Percentiles rank a stretch among this genome's conserved stretches.
These are phyloP conservation scores for Solanum chiquidenum DNA, from an alignment of 257 asterid species.

Conservation along the genomic window DNA sequence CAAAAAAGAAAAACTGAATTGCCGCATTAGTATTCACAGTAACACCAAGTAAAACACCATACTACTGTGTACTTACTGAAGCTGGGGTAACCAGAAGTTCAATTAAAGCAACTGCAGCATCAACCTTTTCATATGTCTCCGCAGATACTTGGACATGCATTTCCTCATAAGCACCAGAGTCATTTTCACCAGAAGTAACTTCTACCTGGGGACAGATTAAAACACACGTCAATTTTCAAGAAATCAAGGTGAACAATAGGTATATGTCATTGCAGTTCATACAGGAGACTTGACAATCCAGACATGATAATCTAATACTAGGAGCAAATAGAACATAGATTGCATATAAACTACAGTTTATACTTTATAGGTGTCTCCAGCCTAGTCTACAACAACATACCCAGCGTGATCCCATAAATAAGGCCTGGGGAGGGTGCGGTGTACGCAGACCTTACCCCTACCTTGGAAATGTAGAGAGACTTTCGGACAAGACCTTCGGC, in stretches of 20 bases:
- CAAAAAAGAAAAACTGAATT: not conserved
- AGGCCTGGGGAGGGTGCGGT: not conserved
- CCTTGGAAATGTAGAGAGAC: not conserved
- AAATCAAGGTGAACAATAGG: not conserved
- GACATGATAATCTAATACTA: not conserved
- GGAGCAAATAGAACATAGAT: not conserved
- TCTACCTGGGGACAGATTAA: conserved; percentile 39
- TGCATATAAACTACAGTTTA: not conserved
- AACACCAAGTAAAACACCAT: not conserved
- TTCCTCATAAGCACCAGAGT: conserved; percentile 39
- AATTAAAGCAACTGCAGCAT: conserved; percentile 80
- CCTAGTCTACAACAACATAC: not conserved
- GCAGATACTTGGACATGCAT: conserved; percentile 73
- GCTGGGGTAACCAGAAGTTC: conserved; percentile 71
- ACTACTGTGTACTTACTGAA: conserved; percentile 42
- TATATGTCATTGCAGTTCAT: not conserved
- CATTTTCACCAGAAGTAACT: conserved; percentile 51
- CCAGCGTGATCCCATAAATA: not conserved
- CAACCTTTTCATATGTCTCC: conserved; percentile 79
- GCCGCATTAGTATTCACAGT: not conserved
- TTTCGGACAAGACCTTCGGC: not conserved
- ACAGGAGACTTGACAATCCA: not conserved
- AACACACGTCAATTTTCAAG: not conserved
- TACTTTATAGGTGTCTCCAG: not conserved
- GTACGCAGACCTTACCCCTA: not conserved